Evolutionary conservation across 139 green algal genomes (phyloP).

Genomic region (Choricystis sp.): DNA sequence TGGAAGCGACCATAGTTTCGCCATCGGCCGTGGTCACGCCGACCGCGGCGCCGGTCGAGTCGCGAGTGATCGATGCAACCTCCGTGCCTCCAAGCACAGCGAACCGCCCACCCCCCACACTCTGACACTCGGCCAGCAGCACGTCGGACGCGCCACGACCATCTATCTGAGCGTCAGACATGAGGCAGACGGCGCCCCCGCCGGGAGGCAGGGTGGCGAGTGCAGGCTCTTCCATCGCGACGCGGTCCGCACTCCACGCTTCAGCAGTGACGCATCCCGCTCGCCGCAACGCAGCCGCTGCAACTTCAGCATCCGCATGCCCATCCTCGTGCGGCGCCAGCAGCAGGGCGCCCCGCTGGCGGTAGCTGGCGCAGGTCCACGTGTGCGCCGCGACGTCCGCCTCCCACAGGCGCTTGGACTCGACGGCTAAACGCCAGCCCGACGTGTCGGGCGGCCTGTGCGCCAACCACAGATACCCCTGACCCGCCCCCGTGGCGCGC

Average conservation of each 20-base stretch:
- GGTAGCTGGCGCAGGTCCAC: neutral
- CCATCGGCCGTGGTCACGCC: constrained; percentile 2
- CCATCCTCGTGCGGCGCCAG: neutral
- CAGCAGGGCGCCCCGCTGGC: neutral
- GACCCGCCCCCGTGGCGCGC: constrained; percentile 28
- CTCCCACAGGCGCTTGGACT: constrained; percentile 33
- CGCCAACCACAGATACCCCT: constrained; percentile 57
- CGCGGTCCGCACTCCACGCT: neutral
- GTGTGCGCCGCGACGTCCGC: neutral
- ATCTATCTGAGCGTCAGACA: constrained; percentile 28
- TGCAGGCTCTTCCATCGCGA: constrained; percentile 4
- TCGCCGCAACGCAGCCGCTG: neutral
- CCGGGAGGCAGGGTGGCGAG: neutral
- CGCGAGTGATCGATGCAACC: neutral
- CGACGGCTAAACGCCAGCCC: constrained; percentile 26
- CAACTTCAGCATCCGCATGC: neutral
- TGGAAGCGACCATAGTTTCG: constrained; percentile 14
- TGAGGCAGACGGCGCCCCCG: constrained; percentile 6
- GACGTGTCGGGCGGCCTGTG: constrained; percentile 23
- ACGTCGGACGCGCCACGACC: constrained; percentile 25
- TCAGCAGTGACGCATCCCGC: neutral
- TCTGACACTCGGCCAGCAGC: constrained; percentile 27
- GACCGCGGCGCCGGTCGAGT: neutral
- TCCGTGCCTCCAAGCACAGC: constrained; percentile 1
- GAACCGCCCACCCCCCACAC: neutral